Percentiles rank a stretch among this genome's conserved stretches.
Conservation (phyloP, 2,329 filamentous ascomycete species). For the Neonectria ditissima region DNA sequence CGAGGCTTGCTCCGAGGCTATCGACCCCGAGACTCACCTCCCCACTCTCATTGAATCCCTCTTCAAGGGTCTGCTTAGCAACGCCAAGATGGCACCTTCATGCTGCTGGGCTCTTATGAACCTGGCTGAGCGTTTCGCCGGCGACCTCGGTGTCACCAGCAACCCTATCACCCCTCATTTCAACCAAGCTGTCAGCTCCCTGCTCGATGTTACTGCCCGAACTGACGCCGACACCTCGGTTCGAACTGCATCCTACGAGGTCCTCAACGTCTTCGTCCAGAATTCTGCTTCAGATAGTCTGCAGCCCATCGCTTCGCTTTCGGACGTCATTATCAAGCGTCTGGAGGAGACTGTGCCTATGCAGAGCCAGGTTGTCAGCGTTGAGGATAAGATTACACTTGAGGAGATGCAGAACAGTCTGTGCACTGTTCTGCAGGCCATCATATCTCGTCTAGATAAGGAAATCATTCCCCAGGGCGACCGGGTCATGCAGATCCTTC, state of each 20-base stretch:
- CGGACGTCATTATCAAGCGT: constrained; percentile 89
- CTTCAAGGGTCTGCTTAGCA: constrained; percentile 89
- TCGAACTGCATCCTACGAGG: constrained; percentile 95
- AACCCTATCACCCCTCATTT: constrained; percentile 94
- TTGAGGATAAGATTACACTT: constrained; percentile 94
- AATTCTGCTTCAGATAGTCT: constrained; percentile 91
- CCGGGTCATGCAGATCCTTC: constrained; percentile 89
- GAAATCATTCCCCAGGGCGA: constrained; percentile 92
- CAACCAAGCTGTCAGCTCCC: constrained; percentile 86
- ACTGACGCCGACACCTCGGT: constrained; percentile 87
- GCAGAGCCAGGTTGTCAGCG: constrained; percentile 93
- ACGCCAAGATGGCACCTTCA: constrained; percentile 95
- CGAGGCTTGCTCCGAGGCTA: constrained; percentile 90
- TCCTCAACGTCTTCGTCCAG: constrained; percentile 92
- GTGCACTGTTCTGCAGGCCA: constrained; percentile 89
- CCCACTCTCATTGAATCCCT: constrained; percentile 87
- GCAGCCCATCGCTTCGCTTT: constrained; percentile 81
- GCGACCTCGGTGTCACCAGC: constrained; percentile 79
- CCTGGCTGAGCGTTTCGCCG: constrained; percentile 93
- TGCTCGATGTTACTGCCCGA: constrained; percentile 87
- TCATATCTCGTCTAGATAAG: constrained; percentile 89
- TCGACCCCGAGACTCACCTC: constrained; percentile 86
- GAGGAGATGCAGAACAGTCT: constrained; percentile 99
- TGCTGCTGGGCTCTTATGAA: constrained; percentile 99
- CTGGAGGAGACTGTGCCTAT: constrained; percentile 90